Base-by-base conservation (phyloP, 495 filamentous ascomycete species). In the Xylaria telfairii region DNA sequence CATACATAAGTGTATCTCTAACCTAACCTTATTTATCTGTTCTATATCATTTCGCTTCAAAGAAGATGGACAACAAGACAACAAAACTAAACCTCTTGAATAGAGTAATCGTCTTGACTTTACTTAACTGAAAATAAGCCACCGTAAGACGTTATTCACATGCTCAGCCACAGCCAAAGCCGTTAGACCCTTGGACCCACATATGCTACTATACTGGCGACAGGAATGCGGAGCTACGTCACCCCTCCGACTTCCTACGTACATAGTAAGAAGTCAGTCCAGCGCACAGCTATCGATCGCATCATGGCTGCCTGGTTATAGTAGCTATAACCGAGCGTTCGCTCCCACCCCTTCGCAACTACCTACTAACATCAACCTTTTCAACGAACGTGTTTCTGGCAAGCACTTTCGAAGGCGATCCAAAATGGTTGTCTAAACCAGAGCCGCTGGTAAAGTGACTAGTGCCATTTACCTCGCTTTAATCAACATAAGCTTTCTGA, bases 221-320 rank as follows among this genome's bases (percentile, higher is more conserved):
- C 62, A 65, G n/a, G 63, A 46, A 9, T 51, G 32, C 47, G 24
- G 56, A 72, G 61, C 47, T 69, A 69, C 60, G 39, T 63, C 62
- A 24, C 70, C 24, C 53, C 28, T 41, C 32, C 30, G 54, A 68
- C 49, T 61, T 66, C 67, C 32, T 17, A n/a, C n/a, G n/a, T n/a
- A n/a, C n/a, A n/a, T n/a, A n/a, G n/a, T n/a, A 54, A 28, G 28
- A 34, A 66, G 63, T 26, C 30, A 19, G 60, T 46, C 61, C 13
- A 1, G 1, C 30, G 15, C 17, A 6, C 26, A 37, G 4, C 34
- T 37, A 37, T 8, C 34, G 3, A 37, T 8, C 34, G 4, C 8
- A 37, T 8, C 34, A n/a, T 37, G 34, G 34, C 2, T 24, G 24
- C 28, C 32, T 32, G 34, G 26, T 34, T 65, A 41, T 34, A 47